Evolutionary conservation across 164 flowering plant genomes (phyloP), one percentile per base, ranked within the genome.

Genomic region (Aristolochia contorta): DNA sequence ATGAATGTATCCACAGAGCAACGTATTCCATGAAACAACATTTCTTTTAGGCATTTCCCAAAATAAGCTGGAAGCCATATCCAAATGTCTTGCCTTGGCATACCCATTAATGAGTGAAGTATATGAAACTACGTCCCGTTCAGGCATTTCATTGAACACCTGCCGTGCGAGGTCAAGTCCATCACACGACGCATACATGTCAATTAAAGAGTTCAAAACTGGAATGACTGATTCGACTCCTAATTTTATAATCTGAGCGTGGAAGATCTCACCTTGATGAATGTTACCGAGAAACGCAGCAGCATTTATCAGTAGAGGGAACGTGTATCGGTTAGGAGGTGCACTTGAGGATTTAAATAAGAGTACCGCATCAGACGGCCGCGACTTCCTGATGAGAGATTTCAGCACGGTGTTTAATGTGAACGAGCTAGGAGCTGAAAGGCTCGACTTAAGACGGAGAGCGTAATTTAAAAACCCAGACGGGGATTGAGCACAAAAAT

Each of bases 1-100:
- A 37, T 23, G 25, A 14, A 23, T 32, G 15, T 54, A 54, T 14
- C 57, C 57, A 54, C 25, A 32, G 22, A 54, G 12, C 30, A 55
- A 55, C 18, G 37, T 55, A 23, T 55, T 55, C 57, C 57, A 55
- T 24, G 57, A 55, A 55, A 55, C 27, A 8, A 55, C 37, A 22
- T 55, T 55, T 33, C 57, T 55, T 5, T 16, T 10, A 18, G 57
- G 57, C 37, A 55, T 55, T 19, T 55, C 57, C 57, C 57, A 55
- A 23, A 55, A 55, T 33, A 55, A 55, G 1, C 57, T 33, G 33
- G 25, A 27, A 55, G 57, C 57, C 3, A 55, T 14, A 55, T 19
- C 27, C 57, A 55, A 33, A 23, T 55, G 33, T 19, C 37, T 23
- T 16, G 18, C 18, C 21, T 55, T 55, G n/a, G 27, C 15, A 23